These are phyloP conservation scores for Beauveria medogensis DNA, from an alignment of 2,329 filamentous ascomycete species.

Conservation along the genomic window DNA sequence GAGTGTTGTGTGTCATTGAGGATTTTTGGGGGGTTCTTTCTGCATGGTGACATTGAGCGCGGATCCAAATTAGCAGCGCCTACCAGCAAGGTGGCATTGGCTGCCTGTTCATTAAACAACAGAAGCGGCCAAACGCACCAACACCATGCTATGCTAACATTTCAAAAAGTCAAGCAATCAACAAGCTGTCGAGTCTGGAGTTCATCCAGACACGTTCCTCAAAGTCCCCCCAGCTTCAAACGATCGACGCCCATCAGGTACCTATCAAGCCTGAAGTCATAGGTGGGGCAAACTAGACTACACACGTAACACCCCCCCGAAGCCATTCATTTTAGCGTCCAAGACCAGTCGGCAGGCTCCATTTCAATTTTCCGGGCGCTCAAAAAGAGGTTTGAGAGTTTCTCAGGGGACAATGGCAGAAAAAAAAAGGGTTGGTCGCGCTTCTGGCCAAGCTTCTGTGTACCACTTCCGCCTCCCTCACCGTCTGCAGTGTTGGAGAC, in stretches of 20 bases:
- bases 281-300: neutral
- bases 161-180: neutral
- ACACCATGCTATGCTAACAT: neutral
- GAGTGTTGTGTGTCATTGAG: too few species aligned
- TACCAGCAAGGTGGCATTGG: too few species aligned
- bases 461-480: neutral
- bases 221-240: neutral
- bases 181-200: neutral
- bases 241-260: neutral
- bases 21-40: too few species aligned
- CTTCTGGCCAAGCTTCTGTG: neutral
- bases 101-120: too few species aligned
- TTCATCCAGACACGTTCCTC: neutral
- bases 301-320: neutral
- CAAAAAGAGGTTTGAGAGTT: conserved; percentile 6
- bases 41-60: too few species aligned
- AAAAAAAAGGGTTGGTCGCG: neutral
- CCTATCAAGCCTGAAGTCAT: neutral
- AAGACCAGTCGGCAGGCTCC: conserved; percentile 11
- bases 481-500: neutral
- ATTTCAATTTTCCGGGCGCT: conserved; percentile 27
- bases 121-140: neutral
- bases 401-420: neutral
- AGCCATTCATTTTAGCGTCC: neutral
- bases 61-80: too few species aligned